Base-by-base conservation (phyloP, 192 early-diverging fungal genomes). In the Coemansia sp. region DNA sequence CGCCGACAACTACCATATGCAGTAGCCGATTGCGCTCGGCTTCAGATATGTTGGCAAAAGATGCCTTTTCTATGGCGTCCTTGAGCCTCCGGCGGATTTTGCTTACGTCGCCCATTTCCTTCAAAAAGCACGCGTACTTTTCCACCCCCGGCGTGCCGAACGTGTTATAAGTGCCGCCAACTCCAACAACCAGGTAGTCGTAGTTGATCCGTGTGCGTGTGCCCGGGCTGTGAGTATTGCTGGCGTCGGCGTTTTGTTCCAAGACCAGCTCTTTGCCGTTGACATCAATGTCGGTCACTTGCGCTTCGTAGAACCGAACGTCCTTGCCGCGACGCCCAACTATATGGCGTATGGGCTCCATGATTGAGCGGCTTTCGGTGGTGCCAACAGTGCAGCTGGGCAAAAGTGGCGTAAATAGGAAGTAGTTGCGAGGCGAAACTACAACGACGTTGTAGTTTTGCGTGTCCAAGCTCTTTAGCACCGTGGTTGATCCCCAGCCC, bases 1-100 rank as follows among this genome's bases (percentile, higher is more conserved):
- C 93, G 13, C 93, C 93, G 5, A 93, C 88, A 4, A 92, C 83
- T 1, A 85, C 90, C 63, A 95, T 89, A 54, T 92, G 89, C 39
- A 95, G 56, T 31, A 86, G 58, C 3, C 80, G 73, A 32, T 78
- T 68, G 55, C 81, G 78, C 65, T 91, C 83, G 41, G 86, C 70
- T 5, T 82, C 77, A 1, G 83, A 80, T 4, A 84, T 54, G 18
- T 77, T 78, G 51, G 83, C 84, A 38, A 90, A 86, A 30, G 81
- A 78, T 3, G 93, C 93, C 17, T 80, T 68, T 55, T 92, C 90
- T 71, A 91, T 81, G 9, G 86, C 85, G 68, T 90, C 89, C 40
- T 90, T 78, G 3, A 95, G 81, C 5, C 85, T 70, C 9, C 77
- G 67, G 9, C 91, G 82, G 52, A 95, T 95, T 53, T 82, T 84